Conservation (phyloP, 2,329 filamentous ascomycete genomes). For the Alternaria conjuncta region DNA sequence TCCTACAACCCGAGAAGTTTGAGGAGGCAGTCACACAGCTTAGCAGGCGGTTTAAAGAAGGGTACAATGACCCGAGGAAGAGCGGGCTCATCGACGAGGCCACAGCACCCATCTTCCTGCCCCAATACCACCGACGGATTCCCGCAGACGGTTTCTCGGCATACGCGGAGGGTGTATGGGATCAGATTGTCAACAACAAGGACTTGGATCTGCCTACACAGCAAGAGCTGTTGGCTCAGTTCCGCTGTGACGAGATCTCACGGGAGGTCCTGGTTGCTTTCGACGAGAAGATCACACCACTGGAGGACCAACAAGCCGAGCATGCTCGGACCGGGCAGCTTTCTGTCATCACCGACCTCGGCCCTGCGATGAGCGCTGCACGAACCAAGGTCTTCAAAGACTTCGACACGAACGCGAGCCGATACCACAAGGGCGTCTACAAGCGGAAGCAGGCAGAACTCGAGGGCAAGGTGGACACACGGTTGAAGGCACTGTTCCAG, state of each 20-base stretch:
- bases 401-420: constrained; percentile 90
- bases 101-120: constrained; percentile 80
- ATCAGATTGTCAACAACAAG: constrained; percentile 99
- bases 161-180: constrained; percentile 94
- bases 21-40: constrained; percentile 79
- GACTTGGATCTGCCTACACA: constrained; percentile 96
- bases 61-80: constrained; percentile 72
- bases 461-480: constrained; percentile 83
- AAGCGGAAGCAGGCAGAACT: constrained; percentile 83
- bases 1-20: constrained; percentile 92
- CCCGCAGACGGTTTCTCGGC: constrained; percentile 95
- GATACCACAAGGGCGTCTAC: constrained; percentile 97
- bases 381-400: constrained; percentile 75
- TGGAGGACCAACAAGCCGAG: constrained; percentile 86
- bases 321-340: constrained; percentile 74
- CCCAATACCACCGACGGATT: constrained; percentile 94
- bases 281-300: constrained; percentile 78
- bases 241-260: constrained; percentile 95
- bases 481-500: constrained; percentile 85
- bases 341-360: constrained; percentile 75
- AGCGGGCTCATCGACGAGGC: constrained; percentile 71
- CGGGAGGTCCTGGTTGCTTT: constrained; percentile 82
- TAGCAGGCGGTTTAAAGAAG: constrained; percentile 80
- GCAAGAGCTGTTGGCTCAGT: constrained; percentile 94
- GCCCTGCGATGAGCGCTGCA: constrained; percentile 72